A percentile compares a stretch with the other conserved stretches of the same genome.
Evolutionary conservation across 768 basidiomycete species (phyloP).

Genomic region (Royoungia palumana): DNA sequence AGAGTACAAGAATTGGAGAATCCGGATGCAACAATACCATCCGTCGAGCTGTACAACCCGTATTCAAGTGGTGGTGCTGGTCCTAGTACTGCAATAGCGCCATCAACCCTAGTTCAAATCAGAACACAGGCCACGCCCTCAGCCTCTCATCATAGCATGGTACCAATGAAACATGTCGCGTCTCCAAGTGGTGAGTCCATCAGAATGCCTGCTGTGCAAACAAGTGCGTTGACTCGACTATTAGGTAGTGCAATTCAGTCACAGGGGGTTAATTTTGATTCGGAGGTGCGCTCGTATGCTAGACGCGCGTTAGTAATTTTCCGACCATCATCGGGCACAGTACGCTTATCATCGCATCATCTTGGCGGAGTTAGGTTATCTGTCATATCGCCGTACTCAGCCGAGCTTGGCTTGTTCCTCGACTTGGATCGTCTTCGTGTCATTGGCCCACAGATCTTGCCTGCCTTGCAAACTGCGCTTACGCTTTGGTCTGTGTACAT

Average conservation of each 20-base stretch:
- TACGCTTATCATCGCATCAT: neutral
- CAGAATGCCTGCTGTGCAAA: neutral
- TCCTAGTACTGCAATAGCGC: neutral
- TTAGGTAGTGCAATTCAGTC: neutral
- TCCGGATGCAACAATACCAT: slow-evolving; percentile 44
- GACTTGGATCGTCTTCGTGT: slow-evolving; percentile 44
- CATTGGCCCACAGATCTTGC: slow-evolving; percentile 40
- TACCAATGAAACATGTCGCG: neutral
- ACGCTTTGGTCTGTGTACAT: slow-evolving; percentile 55
- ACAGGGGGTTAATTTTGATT: neutral
- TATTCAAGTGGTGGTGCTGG: slow-evolving; percentile 27
- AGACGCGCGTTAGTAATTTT: slow-evolving; percentile 11
- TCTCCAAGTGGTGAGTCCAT: slow-evolving; percentile 1
- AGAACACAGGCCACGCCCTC: neutral
- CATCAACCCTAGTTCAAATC: neutral
- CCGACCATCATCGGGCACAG: neutral
- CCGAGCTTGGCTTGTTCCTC: slow-evolving; percentile 68
- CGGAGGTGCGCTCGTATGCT: neutral
- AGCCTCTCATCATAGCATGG: neutral
- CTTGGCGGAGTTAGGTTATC: slow-evolving; percentile 16
- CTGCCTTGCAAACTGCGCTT: slow-evolving; percentile 46
- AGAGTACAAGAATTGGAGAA: slow-evolving; percentile 57
- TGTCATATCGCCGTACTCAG: slow-evolving; percentile 51
- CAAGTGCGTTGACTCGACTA: neutral
- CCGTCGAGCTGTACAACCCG: slow-evolving; percentile 50